A percentile compares a stretch with the other conserved stretches of the same genome.
These are phyloP conservation scores for Saksenaea oblongispora DNA, from an alignment of 371 early-diverging fungal species.

Conservation along the genomic window DNA sequence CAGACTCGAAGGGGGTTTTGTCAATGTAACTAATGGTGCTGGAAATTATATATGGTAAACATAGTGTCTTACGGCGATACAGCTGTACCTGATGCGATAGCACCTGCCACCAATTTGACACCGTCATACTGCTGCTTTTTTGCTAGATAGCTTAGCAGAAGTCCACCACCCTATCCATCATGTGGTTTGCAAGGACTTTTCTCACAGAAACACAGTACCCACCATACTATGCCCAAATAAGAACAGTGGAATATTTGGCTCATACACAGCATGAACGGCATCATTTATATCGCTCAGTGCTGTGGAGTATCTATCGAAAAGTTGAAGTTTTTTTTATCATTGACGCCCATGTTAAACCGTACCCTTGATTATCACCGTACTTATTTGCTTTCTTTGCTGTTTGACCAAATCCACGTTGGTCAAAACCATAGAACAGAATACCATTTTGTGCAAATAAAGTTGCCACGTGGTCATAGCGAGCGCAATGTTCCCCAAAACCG, in stretches of 20 bases:
- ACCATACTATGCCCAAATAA: conserved; percentile 72
- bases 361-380: conserved; percentile 59
- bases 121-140: conserved; percentile 38
- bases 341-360: not conserved
- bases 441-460: conserved; percentile 52
- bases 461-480: conserved; percentile 61
- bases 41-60: conserved; percentile 1
- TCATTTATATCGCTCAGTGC: conserved; percentile 56
- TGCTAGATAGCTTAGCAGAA: conserved; percentile 55
- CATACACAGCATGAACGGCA: conserved; percentile 44
- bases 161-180: conserved; percentile 56
- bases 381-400: conserved; percentile 54
- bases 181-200: not conserved
- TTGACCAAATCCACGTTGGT: conserved; percentile 72
- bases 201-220: not conserved
- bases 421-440: conserved; percentile 59
- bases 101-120: conserved; percentile 41
- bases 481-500: conserved; percentile 69
- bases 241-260: conserved; percentile 51
- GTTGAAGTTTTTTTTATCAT: not conserved
- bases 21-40: conserved; percentile 36
- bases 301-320: conserved; percentile 27
- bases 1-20: conserved; percentile 31
- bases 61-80: conserved; percentile 15
- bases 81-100: conserved; percentile 40